Evolutionary conservation across 345 rosid species (phyloP).

Genomic region (Sisymbrium altissimum): DNA sequence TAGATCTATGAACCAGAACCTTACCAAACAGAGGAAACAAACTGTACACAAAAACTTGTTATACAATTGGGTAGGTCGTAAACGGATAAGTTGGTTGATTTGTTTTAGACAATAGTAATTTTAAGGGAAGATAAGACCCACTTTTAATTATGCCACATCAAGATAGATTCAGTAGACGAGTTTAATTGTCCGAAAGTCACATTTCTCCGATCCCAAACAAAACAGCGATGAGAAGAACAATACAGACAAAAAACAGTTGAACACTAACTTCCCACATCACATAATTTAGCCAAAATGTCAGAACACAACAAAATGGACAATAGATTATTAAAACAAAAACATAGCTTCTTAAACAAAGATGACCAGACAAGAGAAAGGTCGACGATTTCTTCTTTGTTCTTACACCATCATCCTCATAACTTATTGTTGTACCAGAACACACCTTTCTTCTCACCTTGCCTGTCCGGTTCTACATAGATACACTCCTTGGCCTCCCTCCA

Average conservation of each 20-base stretch:
- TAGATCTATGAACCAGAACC: background rate
- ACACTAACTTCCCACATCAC: slow-evolving; percentile 15
- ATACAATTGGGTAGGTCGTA: background rate
- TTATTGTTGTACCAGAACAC: slow-evolving; percentile 78
- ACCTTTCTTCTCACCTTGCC: slow-evolving; percentile 54
- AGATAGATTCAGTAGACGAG: background rate
- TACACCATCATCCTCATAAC: slow-evolving; percentile 36
- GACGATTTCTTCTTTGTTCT: slow-evolving; percentile 3
- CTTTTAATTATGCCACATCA: background rate
- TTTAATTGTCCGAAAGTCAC: slow-evolving; percentile 16
- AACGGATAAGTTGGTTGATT: background rate
- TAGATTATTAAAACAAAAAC: slow-evolving; percentile 20
- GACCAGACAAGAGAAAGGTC: slow-evolving; percentile 14
- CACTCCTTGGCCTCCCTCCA: slow-evolving; percentile 96
- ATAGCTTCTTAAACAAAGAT: slow-evolving; percentile 22
- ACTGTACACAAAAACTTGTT: background rate
- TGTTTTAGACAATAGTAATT: too few relatives aligned
- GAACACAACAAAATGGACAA: slow-evolving; percentile 18
- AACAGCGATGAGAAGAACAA: slow-evolving; percentile 27
- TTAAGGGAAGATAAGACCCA: background rate
- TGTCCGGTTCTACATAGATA: slow-evolving; percentile 72
- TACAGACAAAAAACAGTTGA: slow-evolving; percentile 4
- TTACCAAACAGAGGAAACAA: background rate
- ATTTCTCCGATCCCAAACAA: slow-evolving; percentile 20
- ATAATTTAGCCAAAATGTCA: slow-evolving; percentile 25